Conservation (phyloP, 2,329 filamentous ascomycete species). For the Dactylellina parvicollis region DNA sequence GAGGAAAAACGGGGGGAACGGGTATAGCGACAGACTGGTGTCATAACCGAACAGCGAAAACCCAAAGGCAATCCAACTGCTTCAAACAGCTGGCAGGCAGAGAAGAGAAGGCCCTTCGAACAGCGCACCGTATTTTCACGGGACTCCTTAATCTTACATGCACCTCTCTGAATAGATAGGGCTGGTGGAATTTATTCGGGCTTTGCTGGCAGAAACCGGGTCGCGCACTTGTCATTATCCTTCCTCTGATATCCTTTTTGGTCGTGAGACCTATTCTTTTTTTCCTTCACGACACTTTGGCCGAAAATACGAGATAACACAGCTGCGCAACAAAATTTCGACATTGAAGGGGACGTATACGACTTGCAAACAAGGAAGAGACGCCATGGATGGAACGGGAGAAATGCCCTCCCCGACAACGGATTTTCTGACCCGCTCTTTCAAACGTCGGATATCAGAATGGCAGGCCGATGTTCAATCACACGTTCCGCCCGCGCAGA, state of each 20-base stretch:
- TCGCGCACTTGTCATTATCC: background rate
- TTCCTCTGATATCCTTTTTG: slow-evolving; percentile 1
- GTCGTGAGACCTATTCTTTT: slow-evolving; percentile 18
- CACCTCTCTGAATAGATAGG: background rate
- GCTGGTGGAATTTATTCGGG: background rate
- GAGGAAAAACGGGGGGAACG: slow-evolving; percentile 44
- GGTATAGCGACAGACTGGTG: slow-evolving; percentile 54
- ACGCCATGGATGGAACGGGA: slow-evolving; percentile 34
- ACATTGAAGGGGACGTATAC: no score
- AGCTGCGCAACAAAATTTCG: slow-evolving; percentile 13
- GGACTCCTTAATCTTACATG: slow-evolving; percentile 40
- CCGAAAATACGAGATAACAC: background rate
- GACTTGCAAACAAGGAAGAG: background rate
- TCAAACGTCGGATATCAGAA: slow-evolving; percentile 52
- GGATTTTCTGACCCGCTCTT: slow-evolving; percentile 48
- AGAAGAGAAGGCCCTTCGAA: background rate
- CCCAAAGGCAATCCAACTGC: slow-evolving; percentile 8
- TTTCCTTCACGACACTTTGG: background rate
- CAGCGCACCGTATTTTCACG: slow-evolving; percentile 49
- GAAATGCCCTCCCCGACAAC: slow-evolving; percentile 42
- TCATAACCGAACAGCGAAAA: slow-evolving; percentile 46
- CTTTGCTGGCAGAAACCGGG: slow-evolving; percentile 6
- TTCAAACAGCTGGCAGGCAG: slow-evolving; percentile 41
- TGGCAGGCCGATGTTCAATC: slow-evolving; percentile 53
- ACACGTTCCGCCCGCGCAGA: slow-evolving; percentile 27